These are phyloP conservation scores for Pseudogymnoascus sp. DNA, from an alignment of 2,329 filamentous ascomycete genomes.

Conservation along the genomic window DNA sequence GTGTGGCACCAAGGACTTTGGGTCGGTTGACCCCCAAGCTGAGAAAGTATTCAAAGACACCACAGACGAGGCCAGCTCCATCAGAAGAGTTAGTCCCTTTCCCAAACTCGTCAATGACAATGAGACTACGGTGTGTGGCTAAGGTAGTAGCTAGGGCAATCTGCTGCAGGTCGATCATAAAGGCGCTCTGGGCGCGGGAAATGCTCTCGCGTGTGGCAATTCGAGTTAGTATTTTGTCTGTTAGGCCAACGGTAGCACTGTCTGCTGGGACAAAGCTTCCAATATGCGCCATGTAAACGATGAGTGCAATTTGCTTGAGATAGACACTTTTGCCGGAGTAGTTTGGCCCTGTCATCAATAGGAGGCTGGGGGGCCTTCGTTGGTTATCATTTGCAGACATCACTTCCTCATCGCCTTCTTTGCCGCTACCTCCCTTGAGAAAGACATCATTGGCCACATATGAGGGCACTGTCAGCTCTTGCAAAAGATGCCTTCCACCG, in stretches of 20 bases:
- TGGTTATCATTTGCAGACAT: neutral
- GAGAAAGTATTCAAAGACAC: slow-evolving; percentile 50
- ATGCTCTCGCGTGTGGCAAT: slow-evolving; percentile 67
- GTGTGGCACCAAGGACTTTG: slow-evolving; percentile 54
- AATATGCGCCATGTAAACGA: slow-evolving; percentile 86
- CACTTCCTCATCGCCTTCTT: slow-evolving; percentile 13
- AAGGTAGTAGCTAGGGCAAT: slow-evolving; percentile 68
- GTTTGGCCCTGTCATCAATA: slow-evolving; percentile 87
- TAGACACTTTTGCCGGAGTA: slow-evolving; percentile 96
- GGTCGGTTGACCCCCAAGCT: slow-evolving; percentile 40
- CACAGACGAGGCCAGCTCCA: slow-evolving; percentile 51
- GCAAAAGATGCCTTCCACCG: slow-evolving; percentile 77
- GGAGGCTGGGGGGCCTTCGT: slow-evolving; percentile 49
- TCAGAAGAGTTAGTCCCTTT: slow-evolving; percentile 55
- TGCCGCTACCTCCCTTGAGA: slow-evolving; percentile 53
- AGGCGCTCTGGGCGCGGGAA: slow-evolving; percentile 52
- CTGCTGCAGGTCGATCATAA: slow-evolving; percentile 78
- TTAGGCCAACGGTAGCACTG: slow-evolving; percentile 70
- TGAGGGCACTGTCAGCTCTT: slow-evolving; percentile 71
- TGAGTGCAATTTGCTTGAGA: slow-evolving; percentile 84
- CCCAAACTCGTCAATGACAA: slow-evolving; percentile 90
- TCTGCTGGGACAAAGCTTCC: slow-evolving; percentile 86
- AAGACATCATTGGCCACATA: slow-evolving; percentile 78
- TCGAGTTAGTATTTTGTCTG: slow-evolving; percentile 85
- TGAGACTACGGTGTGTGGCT: slow-evolving; percentile 66